Base-by-base conservation (phyloP, 2,329 filamentous ascomycete species). In the Fusarium sp. region DNA sequence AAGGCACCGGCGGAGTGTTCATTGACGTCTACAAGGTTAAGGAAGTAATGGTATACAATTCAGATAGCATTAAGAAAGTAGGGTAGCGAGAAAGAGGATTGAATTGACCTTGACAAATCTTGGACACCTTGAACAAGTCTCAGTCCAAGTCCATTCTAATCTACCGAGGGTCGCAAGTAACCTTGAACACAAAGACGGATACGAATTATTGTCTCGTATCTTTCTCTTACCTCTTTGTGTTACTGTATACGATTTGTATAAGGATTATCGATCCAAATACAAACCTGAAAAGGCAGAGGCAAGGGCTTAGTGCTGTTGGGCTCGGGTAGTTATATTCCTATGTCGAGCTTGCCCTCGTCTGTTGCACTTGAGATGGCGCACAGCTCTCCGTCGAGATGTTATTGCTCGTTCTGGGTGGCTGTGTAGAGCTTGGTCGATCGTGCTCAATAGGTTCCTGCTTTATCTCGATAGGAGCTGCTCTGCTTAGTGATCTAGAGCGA, bases 401-500 rank as follows among this genome's bases (percentile, higher is more conserved):
- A 17, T 36, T 29, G 4, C 54, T 49, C 11, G n/a, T 27, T 43
- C 43, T 38, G 2, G 54, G 37, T 8, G 50, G 39, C 32, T 57
- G 61, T 21, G 42, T 36, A 31, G 58, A 57, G 19, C 36, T 38
- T 27, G 44, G 36, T 36, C 37, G 44, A 21, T 39, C 32, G 11
- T 38, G 25, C 9, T 49, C 42, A 13, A 27, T 7, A 10, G 9
- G 10, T 27, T 57, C 44, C 49, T 60, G 33, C 21, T 56, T 47
- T 9, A 32, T 14, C 6, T 21, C 23, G 29, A 13, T 14, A 29
- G 39, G 29, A 11, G 44, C 15, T 27, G 17, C 37, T 41, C 59
- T 49, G 23, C 38, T 55, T 6, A 36, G 35, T 47, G 56, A 53
- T 36, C 51, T 43, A 46, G 46, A 31, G 33, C 36, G 47, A 27